Evolutionary conservation across 495 filamentous ascomycete genomes (phyloP).

Genomic region (Podospora didyma): DNA sequence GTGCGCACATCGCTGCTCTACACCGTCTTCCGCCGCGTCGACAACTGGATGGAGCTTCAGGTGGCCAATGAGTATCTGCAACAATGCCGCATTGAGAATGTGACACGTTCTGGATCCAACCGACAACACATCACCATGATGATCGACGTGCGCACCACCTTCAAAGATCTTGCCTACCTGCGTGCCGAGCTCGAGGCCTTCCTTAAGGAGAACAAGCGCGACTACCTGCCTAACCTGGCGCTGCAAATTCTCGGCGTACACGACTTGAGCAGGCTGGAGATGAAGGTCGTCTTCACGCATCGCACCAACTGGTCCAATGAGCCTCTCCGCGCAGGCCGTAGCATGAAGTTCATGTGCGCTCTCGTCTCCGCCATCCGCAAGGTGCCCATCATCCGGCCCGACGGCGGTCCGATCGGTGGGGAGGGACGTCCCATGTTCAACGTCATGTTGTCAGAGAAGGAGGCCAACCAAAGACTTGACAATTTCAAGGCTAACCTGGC

Average conservation of each 20-base stretch:
- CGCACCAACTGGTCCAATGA: constrained; percentile 73
- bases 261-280: constrained; percentile 68
- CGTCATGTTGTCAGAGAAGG: constrained; percentile 54
- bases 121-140: constrained; percentile 62
- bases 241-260: constrained; percentile 62
- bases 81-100: constrained; percentile 72
- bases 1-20: constrained; percentile 76
- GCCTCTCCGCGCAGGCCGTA: constrained; percentile 60
- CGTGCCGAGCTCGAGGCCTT: constrained; percentile 64
- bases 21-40: constrained; percentile 67
- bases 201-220: constrained; percentile 64
- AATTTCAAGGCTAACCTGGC: constrained; percentile 20
- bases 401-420: constrained; percentile 53
- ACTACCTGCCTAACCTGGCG: constrained; percentile 64
- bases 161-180: constrained; percentile 66
- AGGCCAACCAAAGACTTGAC: constrained; percentile 46
- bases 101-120: constrained; percentile 69
- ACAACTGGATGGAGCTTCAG: constrained; percentile 63
- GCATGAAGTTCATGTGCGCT: constrained; percentile 80
- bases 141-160: constrained; percentile 63
- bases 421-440: constrained; percentile 54
- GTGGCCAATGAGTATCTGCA: constrained; percentile 74
- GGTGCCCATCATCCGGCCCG: constrained; percentile 65
- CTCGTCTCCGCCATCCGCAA: constrained; percentile 65
- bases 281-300: constrained; percentile 57